These are phyloP conservation scores for Yamadazyma pseudoaaseri DNA, from an alignment of 1,139 yeast species.

Conservation along the genomic window DNA sequence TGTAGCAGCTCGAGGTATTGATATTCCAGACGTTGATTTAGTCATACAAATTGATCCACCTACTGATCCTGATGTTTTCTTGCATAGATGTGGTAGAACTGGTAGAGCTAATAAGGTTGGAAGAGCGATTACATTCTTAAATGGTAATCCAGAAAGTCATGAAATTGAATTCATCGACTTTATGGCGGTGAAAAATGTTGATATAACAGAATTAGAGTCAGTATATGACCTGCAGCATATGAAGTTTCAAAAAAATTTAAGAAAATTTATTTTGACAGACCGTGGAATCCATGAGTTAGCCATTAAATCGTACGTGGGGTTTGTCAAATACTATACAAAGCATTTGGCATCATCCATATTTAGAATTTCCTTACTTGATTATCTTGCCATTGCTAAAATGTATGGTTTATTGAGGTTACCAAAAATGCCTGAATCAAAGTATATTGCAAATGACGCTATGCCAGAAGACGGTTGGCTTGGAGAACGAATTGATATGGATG, in stretches of 20 bases:
- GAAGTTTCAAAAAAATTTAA: conserved; percentile 30
- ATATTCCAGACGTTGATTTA: conserved; percentile 86
- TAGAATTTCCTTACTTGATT: conserved; percentile 69
- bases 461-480: conserved; percentile 77
- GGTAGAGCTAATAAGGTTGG: conserved; percentile 89
- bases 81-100: conserved; percentile 91
- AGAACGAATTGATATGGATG: conserved; percentile 60
- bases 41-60: conserved; percentile 92
- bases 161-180: conserved; percentile 85
- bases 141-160: conserved; percentile 56
- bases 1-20: conserved; percentile 93
- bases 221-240: conserved; percentile 24
- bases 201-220: conserved; percentile 39
- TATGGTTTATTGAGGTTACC: conserved; percentile 86
- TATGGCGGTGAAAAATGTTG: conserved; percentile 70
- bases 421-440: conserved; percentile 85
- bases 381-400: conserved; percentile 67
- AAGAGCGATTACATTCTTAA: conserved; percentile 70
- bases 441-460: conserved; percentile 45
- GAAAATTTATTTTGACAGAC: conserved; percentile 66
- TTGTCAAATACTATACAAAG: conserved; percentile 77
- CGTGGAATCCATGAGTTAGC: conserved; percentile 80
- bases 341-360: conserved; percentile 93
- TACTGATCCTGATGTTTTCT: conserved; percentile 80
- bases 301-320: conserved; percentile 78